Percentiles rank a stretch among this genome's conserved stretches.
Evolutionary conservation across 2,329 filamentous ascomycete species (phyloP).

Genomic region (Fusarium poae): DNA sequence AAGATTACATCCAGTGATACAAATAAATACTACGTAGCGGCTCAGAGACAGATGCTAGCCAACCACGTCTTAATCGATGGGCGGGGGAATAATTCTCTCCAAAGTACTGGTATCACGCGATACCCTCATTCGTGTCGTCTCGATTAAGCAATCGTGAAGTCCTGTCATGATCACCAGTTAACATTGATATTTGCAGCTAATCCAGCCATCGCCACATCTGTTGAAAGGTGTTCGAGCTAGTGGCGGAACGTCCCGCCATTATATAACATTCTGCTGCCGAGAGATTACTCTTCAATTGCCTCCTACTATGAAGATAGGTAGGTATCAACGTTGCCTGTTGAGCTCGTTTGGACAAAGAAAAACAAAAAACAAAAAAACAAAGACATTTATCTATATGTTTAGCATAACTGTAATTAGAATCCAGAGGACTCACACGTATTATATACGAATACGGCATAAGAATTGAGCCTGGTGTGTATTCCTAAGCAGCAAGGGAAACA

Average conservation of each 20-base stretch:
- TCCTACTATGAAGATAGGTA: neutral
- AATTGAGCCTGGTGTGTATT: neutral
- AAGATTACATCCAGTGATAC: constrained; percentile 14
- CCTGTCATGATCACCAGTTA: neutral
- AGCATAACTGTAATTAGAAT: neutral
- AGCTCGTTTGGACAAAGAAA: neutral
- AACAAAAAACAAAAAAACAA: neutral
- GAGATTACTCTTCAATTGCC: neutral
- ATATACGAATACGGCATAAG: neutral
- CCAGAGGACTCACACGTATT: neutral
- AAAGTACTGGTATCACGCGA: constrained; percentile 18
- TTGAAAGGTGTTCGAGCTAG: constrained; percentile 17
- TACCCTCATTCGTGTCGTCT: constrained; percentile 24
- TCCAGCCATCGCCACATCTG: neutral
- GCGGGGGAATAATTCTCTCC: neutral
- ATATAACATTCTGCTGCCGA: constrained; percentile 1
- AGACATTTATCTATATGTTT: neutral
- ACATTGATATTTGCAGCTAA: neutral
- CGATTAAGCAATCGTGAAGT: neutral
- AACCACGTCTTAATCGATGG: constrained; percentile 32
- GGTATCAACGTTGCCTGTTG: neutral
- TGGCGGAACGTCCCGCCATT: constrained; percentile 45
- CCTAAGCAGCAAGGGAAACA: neutral
- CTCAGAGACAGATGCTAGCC: constrained; percentile 12
- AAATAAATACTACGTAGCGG: constrained; percentile 29